Base-by-base conservation (phyloP, 805 yeast species). In the Candida stauntonica region DNA sequence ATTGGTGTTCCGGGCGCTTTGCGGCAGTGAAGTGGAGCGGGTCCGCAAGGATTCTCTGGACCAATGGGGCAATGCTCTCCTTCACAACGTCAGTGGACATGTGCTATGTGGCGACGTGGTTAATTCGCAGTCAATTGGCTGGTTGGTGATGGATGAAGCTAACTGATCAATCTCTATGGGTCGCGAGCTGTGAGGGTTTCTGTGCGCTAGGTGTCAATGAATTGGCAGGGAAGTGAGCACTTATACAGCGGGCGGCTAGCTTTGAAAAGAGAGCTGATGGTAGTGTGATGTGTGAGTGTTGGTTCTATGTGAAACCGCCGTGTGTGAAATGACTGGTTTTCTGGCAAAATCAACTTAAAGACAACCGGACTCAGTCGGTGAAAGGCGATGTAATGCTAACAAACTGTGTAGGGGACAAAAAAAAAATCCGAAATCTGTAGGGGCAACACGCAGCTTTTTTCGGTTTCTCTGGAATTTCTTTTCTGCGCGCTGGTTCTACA, bases 11-110 rank as follows among this genome's bases (percentile, higher is more conserved):
- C 5, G 78, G 74, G 38, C 62, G 63, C 46, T 69, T 74, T 13
- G 86, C 88, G 4, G 77, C 67, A 38, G 72, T 77, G 59, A 86
- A 86, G 20, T 67, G 67, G 36, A 81, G 57, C 8, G 87, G 88
- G 40, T 75, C 73, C 20, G 79, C 61, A 29, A 80, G 64, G 39
- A 81, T 68, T 50, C 83, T 67, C 50, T 79, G 85, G 42, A 79
- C 74, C 31, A 78, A 57, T n/a, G 86, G 85, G 35, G 74, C 67
- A 20, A 61, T 52, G 38, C 55, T 59, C 34, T 54, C 63, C 35
- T 60, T 55, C 28, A 54, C 50, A 18, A 54, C 44, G 31, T 53
- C 59, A 6, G 42, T 45, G 41, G 51, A 45, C 57, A 54, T 52
- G 26, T 34, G 40, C 21, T 26, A 26, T 30, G 5, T 31, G 21